Conservation (phyloP, 2,329 filamentous ascomycete genomes). For the Sclerotinia minor region DNA sequence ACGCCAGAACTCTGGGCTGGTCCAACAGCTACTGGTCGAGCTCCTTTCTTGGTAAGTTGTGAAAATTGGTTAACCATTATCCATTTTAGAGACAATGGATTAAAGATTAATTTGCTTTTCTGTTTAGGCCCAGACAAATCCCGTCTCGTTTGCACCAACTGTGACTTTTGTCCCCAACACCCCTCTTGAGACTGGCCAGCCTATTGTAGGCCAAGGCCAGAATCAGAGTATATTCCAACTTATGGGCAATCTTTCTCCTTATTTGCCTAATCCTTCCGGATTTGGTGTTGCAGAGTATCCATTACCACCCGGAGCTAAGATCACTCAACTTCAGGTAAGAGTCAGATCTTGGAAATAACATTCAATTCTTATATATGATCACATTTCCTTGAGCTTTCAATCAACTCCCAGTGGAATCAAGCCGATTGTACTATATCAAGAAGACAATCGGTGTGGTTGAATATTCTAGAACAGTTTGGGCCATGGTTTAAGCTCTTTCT, state of each 20-base stretch:
- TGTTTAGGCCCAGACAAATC: conserved; percentile 61
- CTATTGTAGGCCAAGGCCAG: conserved; percentile 60
- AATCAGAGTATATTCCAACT: conserved; percentile 69
- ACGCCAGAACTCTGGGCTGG: conserved; percentile 61
- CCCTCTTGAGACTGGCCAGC: conserved; percentile 69
- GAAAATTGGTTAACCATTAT: no score
- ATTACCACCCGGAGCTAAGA: conserved; percentile 64
- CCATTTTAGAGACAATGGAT: background rate
- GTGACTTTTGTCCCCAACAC: conserved; percentile 66
- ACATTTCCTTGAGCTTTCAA: background rate
- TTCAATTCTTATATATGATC: background rate
- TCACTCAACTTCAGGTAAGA: conserved; percentile 61
- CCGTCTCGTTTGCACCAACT: conserved; percentile 59
- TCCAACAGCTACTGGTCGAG: conserved; percentile 67
- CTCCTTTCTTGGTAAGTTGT: conserved; percentile 57
- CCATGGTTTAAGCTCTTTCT: background rate
- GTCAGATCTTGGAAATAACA: background rate
- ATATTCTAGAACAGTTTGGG: background rate
- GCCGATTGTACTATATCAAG: no score
- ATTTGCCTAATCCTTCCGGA: conserved; percentile 64
- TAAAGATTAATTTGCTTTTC: background rate
- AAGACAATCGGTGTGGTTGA: background rate
- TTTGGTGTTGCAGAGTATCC: conserved; percentile 75
- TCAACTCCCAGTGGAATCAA: background rate
- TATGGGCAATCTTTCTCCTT: conserved; percentile 69